A percentile compares a stretch with the other conserved stretches of the same genome.
Evolutionary conservation across 495 filamentous ascomycete species (phyloP).

Genomic region (Xylaria intraflava): DNA sequence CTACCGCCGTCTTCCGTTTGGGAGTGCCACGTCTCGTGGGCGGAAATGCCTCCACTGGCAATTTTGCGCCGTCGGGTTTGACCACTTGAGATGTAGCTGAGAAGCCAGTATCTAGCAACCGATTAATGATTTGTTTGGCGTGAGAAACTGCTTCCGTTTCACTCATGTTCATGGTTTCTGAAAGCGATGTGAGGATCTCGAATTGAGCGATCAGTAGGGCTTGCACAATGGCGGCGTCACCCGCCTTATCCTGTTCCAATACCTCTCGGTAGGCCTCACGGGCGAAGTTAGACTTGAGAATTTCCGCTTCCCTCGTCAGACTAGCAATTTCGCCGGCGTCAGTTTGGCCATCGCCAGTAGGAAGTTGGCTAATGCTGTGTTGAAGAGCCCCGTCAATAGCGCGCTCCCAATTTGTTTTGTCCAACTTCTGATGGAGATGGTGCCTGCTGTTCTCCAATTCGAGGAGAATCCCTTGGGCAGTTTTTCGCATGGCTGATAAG

Average conservation of each 20-base stretch:
- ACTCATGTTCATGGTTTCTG: conserved; percentile 69
- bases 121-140: conserved; percentile 70
- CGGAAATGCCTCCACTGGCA: conserved; percentile 57
- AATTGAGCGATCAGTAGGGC: conserved; percentile 83
- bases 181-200: conserved; percentile 76
- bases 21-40: conserved; percentile 64
- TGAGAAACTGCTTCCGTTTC: conserved; percentile 75
- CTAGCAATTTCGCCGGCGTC: conserved; percentile 67
- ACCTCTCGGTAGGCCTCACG: conserved; percentile 73
- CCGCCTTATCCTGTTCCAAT: conserved; percentile 73
- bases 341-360: conserved; percentile 58
- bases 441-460: conserved; percentile 86
- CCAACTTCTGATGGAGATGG: conserved; percentile 76
- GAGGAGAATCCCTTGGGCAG: conserved; percentile 75
- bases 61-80: conserved; percentile 73
- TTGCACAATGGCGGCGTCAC: conserved; percentile 71
- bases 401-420: conserved; percentile 78
- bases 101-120: conserved; percentile 69
- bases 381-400: conserved; percentile 80
- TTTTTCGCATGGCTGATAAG: conserved; percentile 72
- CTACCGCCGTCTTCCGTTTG: conserved; percentile 61
- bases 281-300: conserved; percentile 76
- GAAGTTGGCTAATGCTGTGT: conserved; percentile 72
- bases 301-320: conserved; percentile 73
- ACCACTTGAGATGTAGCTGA: conserved; percentile 72